Evolutionary conservation across 148 eudicot genomes (phyloP).

Genomic region (Camellia lanceoleosa): DNA sequence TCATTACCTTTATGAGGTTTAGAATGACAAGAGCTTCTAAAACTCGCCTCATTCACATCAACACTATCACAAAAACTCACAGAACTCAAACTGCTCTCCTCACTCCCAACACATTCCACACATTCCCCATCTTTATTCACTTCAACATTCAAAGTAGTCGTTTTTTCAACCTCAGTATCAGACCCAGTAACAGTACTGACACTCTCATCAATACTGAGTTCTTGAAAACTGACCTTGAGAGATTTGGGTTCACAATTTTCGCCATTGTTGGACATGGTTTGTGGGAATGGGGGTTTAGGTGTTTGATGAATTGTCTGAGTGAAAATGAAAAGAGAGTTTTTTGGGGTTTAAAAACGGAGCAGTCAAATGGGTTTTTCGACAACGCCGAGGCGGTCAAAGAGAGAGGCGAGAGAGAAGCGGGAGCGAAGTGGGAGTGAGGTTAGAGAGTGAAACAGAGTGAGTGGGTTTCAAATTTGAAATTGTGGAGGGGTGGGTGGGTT

Average conservation of each 20-base stretch:
- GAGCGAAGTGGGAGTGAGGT: constrained; percentile 12
- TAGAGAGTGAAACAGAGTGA: background rate
- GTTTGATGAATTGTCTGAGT: background rate
- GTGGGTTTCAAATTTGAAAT: constrained; percentile 11
- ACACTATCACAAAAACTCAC: constrained; percentile 29
- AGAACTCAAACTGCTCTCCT: constrained; percentile 53
- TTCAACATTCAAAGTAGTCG: constrained; percentile 3
- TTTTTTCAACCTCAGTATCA: constrained; percentile 20
- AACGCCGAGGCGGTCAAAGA: constrained; percentile 64
- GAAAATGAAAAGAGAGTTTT: background rate
- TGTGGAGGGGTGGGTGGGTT: background rate
- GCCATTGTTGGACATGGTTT: constrained; percentile 24
- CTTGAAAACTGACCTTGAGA: constrained; percentile 28
- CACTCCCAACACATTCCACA: constrained; percentile 34
- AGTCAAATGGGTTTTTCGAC: constrained; percentile 2
- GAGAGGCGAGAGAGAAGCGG: constrained; percentile 34
- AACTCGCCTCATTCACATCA: constrained; percentile 44
- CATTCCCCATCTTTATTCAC: constrained; percentile 24
- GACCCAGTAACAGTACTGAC: constrained; percentile 32
- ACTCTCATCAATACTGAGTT: constrained; percentile 29
- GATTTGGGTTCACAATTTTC: constrained; percentile 22
- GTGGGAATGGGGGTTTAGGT: background rate
- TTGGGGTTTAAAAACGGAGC: background rate
- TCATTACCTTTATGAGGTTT: constrained; percentile 86
- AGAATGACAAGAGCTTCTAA: constrained; percentile 36